phyloP scores from a whole-genome alignment of 2,329 filamentous ascomycete genomes.

The Balansia obtecta region DNA sequence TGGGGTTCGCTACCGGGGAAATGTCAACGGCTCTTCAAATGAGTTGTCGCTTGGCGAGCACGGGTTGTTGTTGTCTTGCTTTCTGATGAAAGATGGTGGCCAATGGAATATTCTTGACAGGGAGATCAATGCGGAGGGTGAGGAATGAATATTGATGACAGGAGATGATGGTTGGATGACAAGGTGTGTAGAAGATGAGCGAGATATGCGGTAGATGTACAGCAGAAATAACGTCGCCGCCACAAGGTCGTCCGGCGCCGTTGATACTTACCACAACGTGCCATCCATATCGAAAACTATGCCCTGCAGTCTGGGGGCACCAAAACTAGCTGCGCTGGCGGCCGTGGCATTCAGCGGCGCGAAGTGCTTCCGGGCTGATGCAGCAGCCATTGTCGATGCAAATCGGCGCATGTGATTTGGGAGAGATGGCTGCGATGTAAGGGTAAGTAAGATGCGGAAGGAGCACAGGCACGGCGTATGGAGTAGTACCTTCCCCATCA shows the following conservation, averaged over 20 bases:
- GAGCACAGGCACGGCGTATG: too few relatives aligned
- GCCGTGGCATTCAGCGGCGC: conserved; percentile 37
- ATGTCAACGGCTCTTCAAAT: too few relatives aligned
- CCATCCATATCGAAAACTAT: conserved; percentile 90
- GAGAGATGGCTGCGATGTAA: neutral
- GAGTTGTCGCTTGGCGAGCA: neutral
- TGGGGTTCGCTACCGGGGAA: conserved; percentile 57
- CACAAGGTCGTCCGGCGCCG: neutral
- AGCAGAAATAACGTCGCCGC: neutral
- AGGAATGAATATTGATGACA: too few relatives aligned
- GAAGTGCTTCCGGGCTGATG: conserved; percentile 33
- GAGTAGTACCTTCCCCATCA: neutral
- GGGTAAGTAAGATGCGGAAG: too few relatives aligned
- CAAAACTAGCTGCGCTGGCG: conserved; percentile 11
- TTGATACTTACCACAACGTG: conserved; percentile 58
- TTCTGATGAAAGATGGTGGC: too few relatives aligned
- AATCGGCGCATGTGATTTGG: conserved; percentile 14
- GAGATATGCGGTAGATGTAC: too few relatives aligned
- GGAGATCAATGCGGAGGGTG: too few relatives aligned
- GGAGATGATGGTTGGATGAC: too few relatives aligned
- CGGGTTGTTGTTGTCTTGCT: too few relatives aligned
- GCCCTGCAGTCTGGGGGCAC: conserved; percentile 38
- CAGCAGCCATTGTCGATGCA: conserved; percentile 30
- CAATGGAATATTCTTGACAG: too few relatives aligned
- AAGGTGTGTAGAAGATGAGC: too few relatives aligned